Base-by-base conservation (phyloP, 805 yeast species). In the Cyberlindnera subsufficiens region DNA sequence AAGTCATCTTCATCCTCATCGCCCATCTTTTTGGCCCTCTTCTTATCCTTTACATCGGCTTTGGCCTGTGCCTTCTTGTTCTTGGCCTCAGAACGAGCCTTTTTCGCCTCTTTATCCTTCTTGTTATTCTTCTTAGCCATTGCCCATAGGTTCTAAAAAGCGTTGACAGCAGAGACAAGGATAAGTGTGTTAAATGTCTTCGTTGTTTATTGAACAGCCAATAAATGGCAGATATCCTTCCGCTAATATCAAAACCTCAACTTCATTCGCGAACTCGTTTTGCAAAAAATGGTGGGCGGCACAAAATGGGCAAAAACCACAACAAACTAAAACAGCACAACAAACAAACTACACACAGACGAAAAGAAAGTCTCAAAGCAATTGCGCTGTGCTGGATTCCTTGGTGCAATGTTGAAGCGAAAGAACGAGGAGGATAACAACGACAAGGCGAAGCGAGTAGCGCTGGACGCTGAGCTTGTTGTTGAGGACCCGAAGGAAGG, bases 21-120 rank as follows among this genome's bases (percentile, higher is more conserved):
- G 3, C 86, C 90, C 35, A 69, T 64, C 60, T 88, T 88, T 49
- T 80, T 78, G 42, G 86, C 81, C 53, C 75, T 69, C 60, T 88
- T 87, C 64, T 89, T 86, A 54, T 74, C 71, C 64, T 87, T 90
- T 7, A 61, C 53, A 35, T 81, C 93, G 8, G 93, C 81, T 59
- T 93, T 91, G 40, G 78, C 68, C 40, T 70, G 73, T 40, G 78
- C 83, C 63, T 91, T 91, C 64, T 82, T 80, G 47, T 76, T 78
- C 68, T 91, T 91, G 50, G 77, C 87, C 31, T 91, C 95, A 25
- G 83, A 69, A 38, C 96, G 78, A 18, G 93, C 95, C 74, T 88
- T 89, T 65, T 88, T 88, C 54, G 96, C 87, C 38, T 86, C 96
- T 63, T 88, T 89, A 52, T 86, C 81, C 63, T 88, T 86, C 66